phyloP scores from a whole-genome alignment of 371 early-diverging fungal genomes.

The Rhizopus delemar region DNA sequence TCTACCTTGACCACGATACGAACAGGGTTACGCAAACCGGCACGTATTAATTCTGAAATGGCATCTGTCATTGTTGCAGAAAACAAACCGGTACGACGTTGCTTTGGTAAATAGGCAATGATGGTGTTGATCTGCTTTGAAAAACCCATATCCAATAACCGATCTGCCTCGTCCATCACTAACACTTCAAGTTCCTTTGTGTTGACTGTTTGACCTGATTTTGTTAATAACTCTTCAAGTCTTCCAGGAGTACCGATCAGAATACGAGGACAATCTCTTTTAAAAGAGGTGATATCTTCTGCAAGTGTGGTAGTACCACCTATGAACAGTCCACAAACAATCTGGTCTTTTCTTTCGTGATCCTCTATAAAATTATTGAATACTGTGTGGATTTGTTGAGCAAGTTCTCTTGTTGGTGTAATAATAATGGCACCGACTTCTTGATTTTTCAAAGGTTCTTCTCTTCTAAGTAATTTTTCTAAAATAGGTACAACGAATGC shows the following conservation, averaged over 20 bases:
- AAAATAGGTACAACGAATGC: constrained; percentile 96
- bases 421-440: constrained; percentile 93
- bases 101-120: constrained; percentile 82
- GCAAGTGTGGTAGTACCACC: constrained; percentile 70
- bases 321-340: constrained; percentile 62
- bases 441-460: constrained; percentile 58
- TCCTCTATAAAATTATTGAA: constrained; percentile 59
- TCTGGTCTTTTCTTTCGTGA: constrained; percentile 42
- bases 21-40: constrained; percentile 93
- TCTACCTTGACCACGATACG: constrained; percentile 85
- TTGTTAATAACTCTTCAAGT: constrained; percentile 83
- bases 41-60: constrained; percentile 77
- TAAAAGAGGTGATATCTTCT: constrained; percentile 64
- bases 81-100: constrained; percentile 95
- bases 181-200: constrained; percentile 86
- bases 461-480: constrained; percentile 75
- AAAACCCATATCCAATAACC: constrained; percentile 95
- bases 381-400: constrained; percentile 88
- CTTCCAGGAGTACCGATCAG: constrained; percentile 97
- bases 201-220: constrained; percentile 56
- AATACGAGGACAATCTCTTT: constrained; percentile 72
- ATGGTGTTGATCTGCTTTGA: constrained; percentile 78
- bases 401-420: constrained; percentile 96
- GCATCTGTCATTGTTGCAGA: constrained; percentile 98
- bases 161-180: constrained; percentile 93